Base-by-base conservation (phyloP, 192 early-diverging fungal species). In the Backusella luteola region DNA sequence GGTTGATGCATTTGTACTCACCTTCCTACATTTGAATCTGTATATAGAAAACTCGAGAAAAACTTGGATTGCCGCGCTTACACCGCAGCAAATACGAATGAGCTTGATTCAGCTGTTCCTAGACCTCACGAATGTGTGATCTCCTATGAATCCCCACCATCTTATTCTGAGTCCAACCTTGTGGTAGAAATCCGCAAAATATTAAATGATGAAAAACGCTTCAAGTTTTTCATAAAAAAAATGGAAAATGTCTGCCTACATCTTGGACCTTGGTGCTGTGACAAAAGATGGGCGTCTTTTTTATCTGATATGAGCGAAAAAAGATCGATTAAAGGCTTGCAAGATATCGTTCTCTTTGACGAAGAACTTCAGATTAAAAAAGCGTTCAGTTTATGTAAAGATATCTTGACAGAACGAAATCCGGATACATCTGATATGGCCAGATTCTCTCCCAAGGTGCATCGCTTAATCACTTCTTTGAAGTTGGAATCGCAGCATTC, bases 191-290 rank as follows among this genome's bases (percentile, higher is more conserved):
- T 94, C 23, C 53, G 72, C 0, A 67, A 83, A 2, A 74, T 78
- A 21, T 86, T 86, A 26, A 56, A 66, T 4, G 56, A 66, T 29
- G 68, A 73, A 63, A 23, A 66, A 35, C 76, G 84, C 6, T 80
- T 94, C 3, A 67, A 78, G 21, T 66, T 73, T 9, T 78, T 80
- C 2, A 79, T 89, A 14, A 49, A 71, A 9, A 82, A 82, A 15
- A 85, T 80, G 3, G 34, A 32, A 0, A 63, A 81, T 26, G 71
- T 89, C 44, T 73, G 89, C 36, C 17, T 84, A 6, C 75, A 89
- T 26, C 84, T 96, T 35, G 96, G 96, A 0, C 89, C 92, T 2
- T 95, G 94, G 90, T 91, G 91, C n/a, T 86, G 88, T 32, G 94
- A 96, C 73, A 83, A 84, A 11, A 83, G 91, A 66, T 91, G 94